A percentile compares a stretch with the other conserved stretches of the same genome.
These are phyloP conservation scores for Euptelea pleiosperma DNA, from an alignment of 164 flowering plant genomes.

Conservation along the genomic window DNA sequence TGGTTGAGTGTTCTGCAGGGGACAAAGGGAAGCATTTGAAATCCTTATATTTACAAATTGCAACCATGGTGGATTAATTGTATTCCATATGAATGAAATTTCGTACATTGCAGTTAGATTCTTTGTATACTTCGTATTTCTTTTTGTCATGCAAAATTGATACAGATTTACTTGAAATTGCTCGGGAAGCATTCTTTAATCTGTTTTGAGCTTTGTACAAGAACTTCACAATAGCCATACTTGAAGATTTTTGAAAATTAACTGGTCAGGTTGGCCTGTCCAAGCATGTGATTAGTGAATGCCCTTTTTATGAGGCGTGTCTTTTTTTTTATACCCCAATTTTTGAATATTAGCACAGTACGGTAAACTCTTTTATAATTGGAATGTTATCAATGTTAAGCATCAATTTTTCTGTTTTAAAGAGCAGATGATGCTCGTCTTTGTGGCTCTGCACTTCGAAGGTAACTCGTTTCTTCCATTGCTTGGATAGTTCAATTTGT, in stretches of 20 bases:
- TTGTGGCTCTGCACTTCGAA: background rate
- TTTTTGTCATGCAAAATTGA: conserved; percentile 2
- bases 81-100: conserved; percentile 3
- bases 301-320: too few relatives aligned
- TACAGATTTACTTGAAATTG: conserved; percentile 6
- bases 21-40: background rate
- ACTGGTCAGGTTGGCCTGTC: background rate
- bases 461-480: background rate
- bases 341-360: background rate
- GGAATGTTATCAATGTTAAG: too few relatives aligned
- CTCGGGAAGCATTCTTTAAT: background rate
- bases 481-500: background rate
- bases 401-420: too few relatives aligned
- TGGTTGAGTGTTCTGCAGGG: background rate
- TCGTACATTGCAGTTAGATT: background rate
- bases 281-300: background rate
- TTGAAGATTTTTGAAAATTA: background rate
- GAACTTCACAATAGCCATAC: background rate
- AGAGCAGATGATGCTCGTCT: background rate
- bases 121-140: conserved; percentile 10
- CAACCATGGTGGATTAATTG: conserved; percentile 4
- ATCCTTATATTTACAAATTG: too few relatives aligned
- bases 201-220: background rate
- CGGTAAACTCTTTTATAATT: background rate
- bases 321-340: too few relatives aligned